These are phyloP conservation scores for Diutina mesorugosa DNA, from an alignment of 1,139 yeast genomes.

Conservation along the genomic window DNA sequence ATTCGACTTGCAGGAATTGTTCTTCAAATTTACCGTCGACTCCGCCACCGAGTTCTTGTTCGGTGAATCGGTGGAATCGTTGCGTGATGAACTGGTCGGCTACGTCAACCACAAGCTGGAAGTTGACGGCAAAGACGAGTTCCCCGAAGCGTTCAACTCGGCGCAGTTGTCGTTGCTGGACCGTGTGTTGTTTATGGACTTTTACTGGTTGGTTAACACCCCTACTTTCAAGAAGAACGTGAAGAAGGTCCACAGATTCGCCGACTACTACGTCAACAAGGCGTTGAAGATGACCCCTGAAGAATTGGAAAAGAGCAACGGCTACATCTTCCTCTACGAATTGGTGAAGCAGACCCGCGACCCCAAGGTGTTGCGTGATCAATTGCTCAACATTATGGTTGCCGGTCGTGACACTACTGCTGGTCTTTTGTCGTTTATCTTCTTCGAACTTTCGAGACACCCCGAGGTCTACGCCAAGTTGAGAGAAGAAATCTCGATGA, in stretches of 20 bases:
- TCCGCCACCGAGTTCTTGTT: constrained; percentile 9
- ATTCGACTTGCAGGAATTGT: constrained; percentile 18
- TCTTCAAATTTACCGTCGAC: constrained; percentile 11
- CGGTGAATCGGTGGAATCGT: constrained; percentile 8
- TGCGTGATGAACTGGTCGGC: constrained; percentile 17
- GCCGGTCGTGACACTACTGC: constrained; percentile 24
- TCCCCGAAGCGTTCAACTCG: constrained; percentile 19
- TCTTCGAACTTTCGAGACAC: constrained; percentile 14
- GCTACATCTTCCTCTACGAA: constrained; percentile 17
- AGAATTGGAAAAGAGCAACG: constrained; percentile 12
- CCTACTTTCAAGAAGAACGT: constrained; percentile 17
- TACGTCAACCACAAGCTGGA: constrained; percentile 6
- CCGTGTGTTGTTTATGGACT: constrained; percentile 16
- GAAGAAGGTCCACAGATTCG: constrained; percentile 19
- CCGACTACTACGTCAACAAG: constrained; percentile 15
- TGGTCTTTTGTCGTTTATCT: constrained; percentile 15
- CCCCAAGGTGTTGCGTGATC: constrained; percentile 15
- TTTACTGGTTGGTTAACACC: constrained; percentile 16
- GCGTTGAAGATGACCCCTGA: constrained; percentile 16
- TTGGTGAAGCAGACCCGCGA: constrained; percentile 16
- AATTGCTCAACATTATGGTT: constrained; percentile 17
- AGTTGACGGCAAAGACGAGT: constrained; percentile 11
- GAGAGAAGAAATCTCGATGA: constrained; percentile 10
- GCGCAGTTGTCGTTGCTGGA: constrained; percentile 18
- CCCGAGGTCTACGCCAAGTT: constrained; percentile 13